phyloP scores from a whole-genome alignment of 2,329 filamentous ascomycete genomes.

The Pyrenochaeta sp. region DNA sequence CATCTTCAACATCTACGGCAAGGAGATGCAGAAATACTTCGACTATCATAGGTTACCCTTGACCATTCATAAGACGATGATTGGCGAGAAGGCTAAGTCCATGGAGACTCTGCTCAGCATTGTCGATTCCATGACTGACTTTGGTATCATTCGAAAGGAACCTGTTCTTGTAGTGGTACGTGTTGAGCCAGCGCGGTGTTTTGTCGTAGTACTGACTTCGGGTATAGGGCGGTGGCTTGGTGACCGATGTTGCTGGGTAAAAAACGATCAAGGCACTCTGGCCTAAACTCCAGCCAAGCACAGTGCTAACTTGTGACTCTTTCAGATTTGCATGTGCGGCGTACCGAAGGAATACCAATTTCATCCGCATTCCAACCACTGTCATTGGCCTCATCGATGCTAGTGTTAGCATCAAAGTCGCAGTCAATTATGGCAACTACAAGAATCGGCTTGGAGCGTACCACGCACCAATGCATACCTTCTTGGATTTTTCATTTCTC shows the following conservation, averaged over 20 bases:
- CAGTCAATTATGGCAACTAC: slow-evolving; percentile 77
- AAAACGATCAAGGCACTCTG: slow-evolving; percentile 59
- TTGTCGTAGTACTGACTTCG: slow-evolving; percentile 16
- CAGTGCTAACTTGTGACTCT: slow-evolving; percentile 27
- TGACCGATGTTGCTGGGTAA: slow-evolving; percentile 69
- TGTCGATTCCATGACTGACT: slow-evolving; percentile 76
- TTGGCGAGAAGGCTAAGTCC: slow-evolving; percentile 77
- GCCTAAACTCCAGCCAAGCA: slow-evolving; percentile 40
- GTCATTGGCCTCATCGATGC: slow-evolving; percentile 79
- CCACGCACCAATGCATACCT: slow-evolving; percentile 74
- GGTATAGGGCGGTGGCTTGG: slow-evolving; percentile 51
- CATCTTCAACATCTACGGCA: slow-evolving; percentile 72
- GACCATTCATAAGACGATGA: slow-evolving; percentile 74
- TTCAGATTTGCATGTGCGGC: slow-evolving; percentile 66
- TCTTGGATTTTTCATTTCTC: slow-evolving; percentile 77
- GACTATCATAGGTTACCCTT: slow-evolving; percentile 68
- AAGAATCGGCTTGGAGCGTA: slow-evolving; percentile 78
- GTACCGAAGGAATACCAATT: slow-evolving; percentile 76
- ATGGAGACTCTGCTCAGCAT: slow-evolving; percentile 74
- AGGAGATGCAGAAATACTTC: slow-evolving; percentile 72
- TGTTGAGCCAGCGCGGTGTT: slow-evolving; percentile 1
- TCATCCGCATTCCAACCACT: slow-evolving; percentile 75
- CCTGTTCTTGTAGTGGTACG: slow-evolving; percentile 45
- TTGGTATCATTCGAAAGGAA: slow-evolving; percentile 72
- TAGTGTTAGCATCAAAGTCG: slow-evolving; percentile 79